These are phyloP conservation scores for Gracilaria vermiculophylla DNA, from an alignment of 23 red algal genomes.

Conservation along the genomic window DNA sequence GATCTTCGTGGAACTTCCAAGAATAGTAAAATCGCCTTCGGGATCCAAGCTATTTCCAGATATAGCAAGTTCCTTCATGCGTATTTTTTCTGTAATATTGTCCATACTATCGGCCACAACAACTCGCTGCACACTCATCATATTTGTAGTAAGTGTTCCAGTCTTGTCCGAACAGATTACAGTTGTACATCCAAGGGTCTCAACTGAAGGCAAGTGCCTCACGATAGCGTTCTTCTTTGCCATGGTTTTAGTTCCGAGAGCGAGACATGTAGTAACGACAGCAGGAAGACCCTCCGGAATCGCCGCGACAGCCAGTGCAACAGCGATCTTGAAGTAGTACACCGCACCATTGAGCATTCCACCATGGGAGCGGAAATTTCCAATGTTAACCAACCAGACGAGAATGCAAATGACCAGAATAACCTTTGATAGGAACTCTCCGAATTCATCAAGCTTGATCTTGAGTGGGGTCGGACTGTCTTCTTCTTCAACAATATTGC, in stretches of 20 bases:
- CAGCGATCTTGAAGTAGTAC: conserved; percentile 99
- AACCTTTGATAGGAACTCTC: conserved; percentile 83
- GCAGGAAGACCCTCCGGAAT: conserved; percentile 99
- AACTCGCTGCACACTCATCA: conserved; percentile 78
- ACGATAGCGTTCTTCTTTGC: conserved; percentile 97
- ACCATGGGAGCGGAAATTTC: conserved; percentile 90
- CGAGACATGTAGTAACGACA: conserved; percentile 97
- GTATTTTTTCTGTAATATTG: conserved; percentile 1
- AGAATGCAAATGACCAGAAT: conserved; percentile 95
- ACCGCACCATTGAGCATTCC: conserved; percentile 84
- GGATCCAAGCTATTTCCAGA: conserved; percentile 63
- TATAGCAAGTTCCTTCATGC: conserved; percentile 57
- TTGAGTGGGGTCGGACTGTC: conserved; percentile 87
- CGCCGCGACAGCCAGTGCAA: conserved; percentile 97
- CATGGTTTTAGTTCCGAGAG: conserved; percentile 92
- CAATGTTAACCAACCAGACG: conserved; percentile 95
- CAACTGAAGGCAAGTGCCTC: conserved; percentile 90
- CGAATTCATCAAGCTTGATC: conserved; percentile 94
- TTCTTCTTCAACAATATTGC: conserved; percentile 75
- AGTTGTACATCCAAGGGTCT: conserved; percentile 98
- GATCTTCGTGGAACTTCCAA: neutral
- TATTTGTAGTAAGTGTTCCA: conserved; percentile 98
- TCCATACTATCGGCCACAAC: conserved; percentile 45
- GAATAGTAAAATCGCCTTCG: conserved; percentile 46
- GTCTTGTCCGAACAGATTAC: conserved; percentile 99